Conservation (phyloP, 345 rosid genomes). For the Populus ilicifolia region DNA sequence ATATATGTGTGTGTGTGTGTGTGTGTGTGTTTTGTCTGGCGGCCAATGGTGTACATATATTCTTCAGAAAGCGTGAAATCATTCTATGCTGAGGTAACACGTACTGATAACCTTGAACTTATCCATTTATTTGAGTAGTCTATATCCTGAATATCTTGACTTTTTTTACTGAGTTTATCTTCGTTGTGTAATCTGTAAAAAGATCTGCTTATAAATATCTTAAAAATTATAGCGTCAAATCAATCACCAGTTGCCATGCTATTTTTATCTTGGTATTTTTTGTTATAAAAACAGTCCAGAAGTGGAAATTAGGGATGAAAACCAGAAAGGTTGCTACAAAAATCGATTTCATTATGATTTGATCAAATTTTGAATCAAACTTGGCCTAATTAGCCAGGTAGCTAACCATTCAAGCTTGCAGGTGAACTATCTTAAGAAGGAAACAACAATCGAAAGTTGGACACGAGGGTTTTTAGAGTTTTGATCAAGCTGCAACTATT, state of each 20-base stretch:
- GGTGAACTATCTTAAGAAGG: neutral
- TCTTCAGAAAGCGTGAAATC: neutral
- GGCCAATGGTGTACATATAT: neutral
- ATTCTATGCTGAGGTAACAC: constrained; percentile 4
- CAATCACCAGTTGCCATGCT: too few relatives aligned
- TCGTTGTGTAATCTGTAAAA: neutral
- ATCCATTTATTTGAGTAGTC: neutral
- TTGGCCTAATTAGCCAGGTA: neutral
- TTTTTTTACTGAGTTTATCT: neutral
- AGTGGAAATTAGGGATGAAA: neutral
- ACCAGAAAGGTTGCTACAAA: too few relatives aligned
- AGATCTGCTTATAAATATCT: neutral
- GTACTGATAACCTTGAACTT: neutral
- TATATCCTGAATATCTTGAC: neutral
- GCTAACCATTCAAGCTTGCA: neutral
- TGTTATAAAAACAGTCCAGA: neutral
- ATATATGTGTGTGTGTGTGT: too few relatives aligned
- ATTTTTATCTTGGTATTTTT: too few relatives aligned
- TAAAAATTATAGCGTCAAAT: too few relatives aligned
- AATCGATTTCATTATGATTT: too few relatives aligned
- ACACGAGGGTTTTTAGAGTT: constrained; percentile 27
- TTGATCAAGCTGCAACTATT: constrained; percentile 6
- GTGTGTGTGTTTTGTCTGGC: too few relatives aligned
- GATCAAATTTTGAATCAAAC: too few relatives aligned
- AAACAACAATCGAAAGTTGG: neutral